These are phyloP conservation scores for Metarhizium brunneum DNA, from an alignment of 2,329 filamentous ascomycete genomes.

Conservation along the genomic window DNA sequence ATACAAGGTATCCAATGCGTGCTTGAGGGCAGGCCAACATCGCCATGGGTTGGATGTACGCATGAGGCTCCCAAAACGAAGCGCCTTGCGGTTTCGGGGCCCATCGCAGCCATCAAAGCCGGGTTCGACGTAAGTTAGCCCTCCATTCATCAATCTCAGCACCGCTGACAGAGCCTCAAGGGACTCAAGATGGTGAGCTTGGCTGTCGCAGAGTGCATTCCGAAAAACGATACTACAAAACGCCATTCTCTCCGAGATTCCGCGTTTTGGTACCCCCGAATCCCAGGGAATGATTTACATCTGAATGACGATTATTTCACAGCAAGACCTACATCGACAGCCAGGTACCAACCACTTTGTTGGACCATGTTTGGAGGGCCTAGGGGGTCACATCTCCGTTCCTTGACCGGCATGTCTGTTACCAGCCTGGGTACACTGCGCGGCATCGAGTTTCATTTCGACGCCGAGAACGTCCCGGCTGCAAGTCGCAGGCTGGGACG, in stretches of 20 bases:
- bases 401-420: neutral
- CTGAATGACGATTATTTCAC: neutral
- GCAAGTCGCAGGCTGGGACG: neutral
- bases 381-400: neutral
- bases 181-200: slow-evolving; percentile 1
- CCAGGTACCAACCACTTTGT: neutral
- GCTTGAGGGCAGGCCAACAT: neutral
- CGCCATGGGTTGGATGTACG: neutral
- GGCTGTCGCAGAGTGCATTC: neutral
- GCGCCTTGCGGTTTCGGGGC: neutral
- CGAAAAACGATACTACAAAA: neutral
- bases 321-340: neutral
- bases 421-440: neutral
- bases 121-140: no score
- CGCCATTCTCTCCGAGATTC: neutral
- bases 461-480: neutral
- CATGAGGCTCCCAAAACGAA: neutral
- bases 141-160: neutral
- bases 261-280: neutral
- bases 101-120: no score
- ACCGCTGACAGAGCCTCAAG: neutral
- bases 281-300: neutral
- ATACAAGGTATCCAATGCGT: neutral
- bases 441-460: neutral
- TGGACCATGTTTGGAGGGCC: neutral